phyloP scores from a whole-genome alignment of 1,284 basidiomycete species.

The Sporisorium graminicola region DNA sequence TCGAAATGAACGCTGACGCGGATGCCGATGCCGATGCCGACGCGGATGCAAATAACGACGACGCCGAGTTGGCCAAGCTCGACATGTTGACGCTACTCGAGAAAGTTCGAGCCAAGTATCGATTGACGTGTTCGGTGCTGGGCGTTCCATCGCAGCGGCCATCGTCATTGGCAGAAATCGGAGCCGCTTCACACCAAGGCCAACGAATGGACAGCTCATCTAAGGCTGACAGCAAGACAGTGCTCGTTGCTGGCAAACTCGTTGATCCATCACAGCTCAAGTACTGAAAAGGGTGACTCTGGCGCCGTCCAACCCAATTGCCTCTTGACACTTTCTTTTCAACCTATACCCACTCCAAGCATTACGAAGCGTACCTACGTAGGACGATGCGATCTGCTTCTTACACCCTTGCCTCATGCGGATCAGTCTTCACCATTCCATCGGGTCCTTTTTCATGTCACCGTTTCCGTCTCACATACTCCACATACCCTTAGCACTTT shows the following conservation, averaged over 20 bases:
- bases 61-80: slow-evolving; percentile 69
- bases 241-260: slow-evolving; percentile 48
- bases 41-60: slow-evolving; percentile 20
- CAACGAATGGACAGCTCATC: not conserved
- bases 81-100: slow-evolving; percentile 82
- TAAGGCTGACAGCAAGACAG: slow-evolving; percentile 24
- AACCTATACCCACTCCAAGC: not conserved
- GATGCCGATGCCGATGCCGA: slow-evolving; percentile 47
- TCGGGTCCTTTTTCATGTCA: not conserved
- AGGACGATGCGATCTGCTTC: not conserved
- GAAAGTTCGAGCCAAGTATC: slow-evolving; percentile 88
- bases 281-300: slow-evolving; percentile 15
- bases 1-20: slow-evolving; percentile 44
- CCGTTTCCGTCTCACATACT: not conserved
- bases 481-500: slow-evolving; percentile 4
- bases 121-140: slow-evolving; percentile 84
- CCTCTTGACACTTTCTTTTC: no score
- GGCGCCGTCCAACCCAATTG: no score
- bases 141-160: slow-evolving; percentile 75
- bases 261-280: slow-evolving; percentile 51
- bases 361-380: not conserved
- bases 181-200: not conserved
- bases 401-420: not conserved
- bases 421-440: not conserved
- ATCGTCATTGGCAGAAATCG: slow-evolving; percentile 11